phyloP scores from a whole-genome alignment of 306 rosid species.

The cucumber (Cucumis sativus) region Cucumber_9930_V3 NC_026661.2:22218001-22218500 shows the following conservation, averaged over 20 bases:
- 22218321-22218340: conserved; percentile 14
- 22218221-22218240: conserved; percentile 25
- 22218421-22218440: background rate
- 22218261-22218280: background rate
- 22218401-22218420: conserved; percentile 2
- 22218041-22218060: conserved; percentile 22
- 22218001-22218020: conserved; percentile 18
- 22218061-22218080: conserved; percentile 41
- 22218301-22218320: conserved; percentile 7
- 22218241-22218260: conserved; percentile 5
- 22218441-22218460: conserved; percentile 11
- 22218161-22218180: background rate
- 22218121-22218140: background rate
- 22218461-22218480: conserved; percentile 10
- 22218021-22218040: conserved; percentile 23
- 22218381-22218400: conserved; percentile 20
- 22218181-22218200: conserved; percentile 7
- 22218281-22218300: conserved; percentile 17
- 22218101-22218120: too few relatives aligned
- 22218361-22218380: conserved; percentile 9
- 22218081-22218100: background rate
- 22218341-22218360: conserved; percentile 19
- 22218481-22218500: background rate
- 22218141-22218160: too few relatives aligned
- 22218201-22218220: conserved; percentile 27